Conservation (phyloP, 495 filamentous ascomycete species). For the Podospora pseudopauciseta region DNA sequence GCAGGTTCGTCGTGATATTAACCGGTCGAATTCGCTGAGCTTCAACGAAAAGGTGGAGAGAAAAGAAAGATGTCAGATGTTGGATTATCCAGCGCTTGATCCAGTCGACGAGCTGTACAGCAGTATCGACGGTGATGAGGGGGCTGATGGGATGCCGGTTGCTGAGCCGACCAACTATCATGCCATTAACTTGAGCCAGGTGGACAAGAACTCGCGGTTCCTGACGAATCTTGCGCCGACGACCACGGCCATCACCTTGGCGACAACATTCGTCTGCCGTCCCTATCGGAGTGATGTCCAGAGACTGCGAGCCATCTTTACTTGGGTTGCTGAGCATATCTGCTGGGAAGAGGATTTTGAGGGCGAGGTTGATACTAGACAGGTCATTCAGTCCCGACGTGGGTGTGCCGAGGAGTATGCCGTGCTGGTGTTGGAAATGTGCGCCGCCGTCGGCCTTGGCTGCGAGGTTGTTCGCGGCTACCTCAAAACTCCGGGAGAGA, state of each 20-base stretch:
- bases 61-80: conserved; percentile 89
- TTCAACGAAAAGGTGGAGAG: conserved; percentile 81
- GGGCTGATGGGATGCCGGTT: conserved; percentile 76
- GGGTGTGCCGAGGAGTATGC: conserved; percentile 91
- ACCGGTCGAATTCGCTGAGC: conserved; percentile 88
- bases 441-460: conserved; percentile 79
- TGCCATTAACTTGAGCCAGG: conserved; percentile 70
- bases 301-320: conserved; percentile 88
- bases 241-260: conserved; percentile 78
- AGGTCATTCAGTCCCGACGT: conserved; percentile 77
- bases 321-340: conserved; percentile 92
- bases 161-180: conserved; percentile 80
- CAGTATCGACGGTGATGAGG: conserved; percentile 86
- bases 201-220: conserved; percentile 95
- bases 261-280: conserved; percentile 88
- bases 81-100: conserved; percentile 82
- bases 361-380: conserved; percentile 67
- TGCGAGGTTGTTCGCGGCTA: conserved; percentile 82
- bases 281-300: conserved; percentile 95
- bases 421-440: conserved; percentile 88
- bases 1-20: conserved; percentile 90
- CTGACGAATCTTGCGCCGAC: conserved; percentile 84
- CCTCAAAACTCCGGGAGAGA: conserved; percentile 84
- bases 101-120: conserved; percentile 85
- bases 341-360: conserved; percentile 95